Evolutionary conservation across 495 filamentous ascomycete species (phyloP), one percentile per base, ranked within the genome.

Genomic region (Hypoxylon cercidicola): DNA sequence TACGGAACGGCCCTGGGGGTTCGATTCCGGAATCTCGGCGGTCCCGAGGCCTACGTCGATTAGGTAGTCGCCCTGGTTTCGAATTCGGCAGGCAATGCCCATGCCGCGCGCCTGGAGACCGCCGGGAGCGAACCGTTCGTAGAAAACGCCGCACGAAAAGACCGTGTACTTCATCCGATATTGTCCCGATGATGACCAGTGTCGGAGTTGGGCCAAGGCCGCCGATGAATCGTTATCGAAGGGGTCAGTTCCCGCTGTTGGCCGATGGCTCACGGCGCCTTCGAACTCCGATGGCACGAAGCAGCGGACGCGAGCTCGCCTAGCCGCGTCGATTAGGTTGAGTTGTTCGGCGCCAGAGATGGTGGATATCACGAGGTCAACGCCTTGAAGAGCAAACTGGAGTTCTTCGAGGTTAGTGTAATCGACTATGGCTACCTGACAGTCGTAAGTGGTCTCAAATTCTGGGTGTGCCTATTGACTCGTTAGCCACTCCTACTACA

Each of bases 241-340:
- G 4, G 87, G 86, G 34, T 88, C 87, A 63, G 85, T 78, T 43
- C 81, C 72, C 1, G 73, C 74, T 43, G 55, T 53, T 48, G 74
- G 79, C 51, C 74, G 81, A 74, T 73, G 79, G 67, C 32, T 73
- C 49, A 72, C 71, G 64, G 72, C 79, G 2, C 89, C 89, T 75
- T 92, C 90, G 54, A 91, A 93, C 66, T 92, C 90, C 2, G 90
- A 90, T 11, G 90, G 90, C 13, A 88, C 86, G 69, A 92, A 92
- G 18, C 87, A 81, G 20, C 82, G 81, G 8, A 92, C 90, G n/a
- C 83, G 72, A 12, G 82, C 85, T 28, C 79, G 74, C 23, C 87
- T 81, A 8, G 89, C 89, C 1, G 90, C 89, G 62, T 90, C 85
- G 68, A 93, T 92, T 15, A 93, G 82, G 67, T 87, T 83, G 61